Evolutionary conservation across 441 rosid species (phyloP), one percentile per base, ranked within the genome.

Genomic region (Aleurites moluccanus): DNA sequence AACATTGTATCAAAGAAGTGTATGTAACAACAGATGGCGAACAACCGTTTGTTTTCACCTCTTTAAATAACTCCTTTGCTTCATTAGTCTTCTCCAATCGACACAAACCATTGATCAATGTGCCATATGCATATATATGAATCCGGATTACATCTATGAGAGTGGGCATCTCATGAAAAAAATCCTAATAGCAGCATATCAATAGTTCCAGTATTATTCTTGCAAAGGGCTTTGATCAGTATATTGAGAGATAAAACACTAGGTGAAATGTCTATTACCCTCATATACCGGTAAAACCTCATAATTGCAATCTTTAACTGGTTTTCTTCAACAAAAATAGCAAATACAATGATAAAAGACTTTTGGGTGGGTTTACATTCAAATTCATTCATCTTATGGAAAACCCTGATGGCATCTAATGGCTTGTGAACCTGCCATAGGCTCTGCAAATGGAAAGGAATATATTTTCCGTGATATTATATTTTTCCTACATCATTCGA

Each of bases 121-220:
- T 93, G 33, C 99, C 99, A 74, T 88, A 92, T 0, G 98, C 90
- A 81, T 93, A 96, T 91, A 81, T 93, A 96, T 0, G 91, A 86
- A 87, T 96, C 97, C 0, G 98, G 97, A 60, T 38, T 64, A 79
- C 81, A 91, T 50, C 96, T 89, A 4, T 82, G 89, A 69, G 81
- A 69, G 81, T 82, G 4, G 97, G 89, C 97, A 93, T 96, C 83
- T 96, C 97, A 2, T 3, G 84, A 56, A 93, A 56, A 93, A 96
- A 69, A 93, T 92, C 87, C 67, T 82, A 70, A 93, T 67, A 56
- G 94, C 97, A 80, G 93, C 81, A 89, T n/a, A n/a, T 87, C 87
- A 55, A 92, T 60, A 4, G 93, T 92, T 69, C 77, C 87, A 16
- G 75, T 72, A 52, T 86, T 72, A 52, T 86, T 90, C 87, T 88